Percentiles rank a stretch among this genome's conserved stretches.
Conservation (phyloP, 441 rosid species). For the Jatropha podagrica region DNA sequence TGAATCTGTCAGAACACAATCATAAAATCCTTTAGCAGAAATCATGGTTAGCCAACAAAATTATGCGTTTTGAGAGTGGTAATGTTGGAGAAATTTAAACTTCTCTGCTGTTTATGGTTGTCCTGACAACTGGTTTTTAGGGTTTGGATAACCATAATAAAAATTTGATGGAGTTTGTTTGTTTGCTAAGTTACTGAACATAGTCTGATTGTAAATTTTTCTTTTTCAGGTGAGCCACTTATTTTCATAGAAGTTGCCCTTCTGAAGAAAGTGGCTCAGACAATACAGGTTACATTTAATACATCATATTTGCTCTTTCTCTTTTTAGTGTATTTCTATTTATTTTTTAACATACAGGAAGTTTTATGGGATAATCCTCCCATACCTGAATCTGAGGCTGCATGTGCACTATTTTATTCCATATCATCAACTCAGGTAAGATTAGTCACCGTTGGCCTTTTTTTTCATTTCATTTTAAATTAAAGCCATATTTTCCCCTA, state of each 20-base stretch:
- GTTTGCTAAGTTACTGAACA: not conserved
- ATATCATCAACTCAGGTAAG: conserved; percentile 93
- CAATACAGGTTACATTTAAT: conserved; percentile 64
- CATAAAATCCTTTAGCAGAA: conserved; percentile 7
- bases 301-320: conserved; percentile 18
- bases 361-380: conserved; percentile 97
- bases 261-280: conserved; percentile 65
- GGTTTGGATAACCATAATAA: not conserved
- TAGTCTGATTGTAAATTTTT: conserved; percentile 10
- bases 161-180: not conserved
- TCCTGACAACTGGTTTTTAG: not conserved
- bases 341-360: conserved; percentile 51
- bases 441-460: not conserved
- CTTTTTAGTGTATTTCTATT: conserved; percentile 11
- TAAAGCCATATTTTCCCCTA: not conserved
- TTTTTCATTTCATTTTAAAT: conserved; percentile 1
- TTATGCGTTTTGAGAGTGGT: conserved; percentile 2
- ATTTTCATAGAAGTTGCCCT: conserved; percentile 98
- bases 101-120: not conserved
- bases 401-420: conserved; percentile 91
- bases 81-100: not conserved
- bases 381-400: conserved; percentile 66
- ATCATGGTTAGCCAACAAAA: not conserved
- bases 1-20: conserved; percentile 4
- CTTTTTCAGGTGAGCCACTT: conserved; percentile 82